A percentile compares a stretch with the other conserved stretches of the same genome.
These are phyloP conservation scores for Hymenoscyphus infarciens DNA, from an alignment of 2,329 filamentous ascomycete genomes.

Conservation along the genomic window DNA sequence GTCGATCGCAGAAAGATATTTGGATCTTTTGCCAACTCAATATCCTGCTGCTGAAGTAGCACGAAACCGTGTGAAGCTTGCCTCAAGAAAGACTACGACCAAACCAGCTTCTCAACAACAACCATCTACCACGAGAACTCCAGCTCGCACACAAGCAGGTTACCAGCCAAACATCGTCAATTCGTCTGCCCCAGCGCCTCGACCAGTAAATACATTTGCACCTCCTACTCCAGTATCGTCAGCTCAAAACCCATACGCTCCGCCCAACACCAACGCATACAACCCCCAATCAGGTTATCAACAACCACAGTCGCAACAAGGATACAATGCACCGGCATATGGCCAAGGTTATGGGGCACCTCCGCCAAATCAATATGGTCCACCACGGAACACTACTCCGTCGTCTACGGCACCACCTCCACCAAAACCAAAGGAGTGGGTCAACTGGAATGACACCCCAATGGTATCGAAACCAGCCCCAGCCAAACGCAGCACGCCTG, in stretches of 20 bases:
- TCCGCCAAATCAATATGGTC: constrained; percentile 5
- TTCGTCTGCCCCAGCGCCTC: constrained; percentile 32
- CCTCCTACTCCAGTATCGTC: constrained; percentile 38
- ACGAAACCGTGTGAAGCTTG: constrained; percentile 77
- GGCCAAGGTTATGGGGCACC: constrained; percentile 31
- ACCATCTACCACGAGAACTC: constrained; percentile 38
- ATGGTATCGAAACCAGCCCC: constrained; percentile 73
- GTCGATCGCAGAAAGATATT: constrained; percentile 82
- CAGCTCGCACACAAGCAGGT: constrained; percentile 43
- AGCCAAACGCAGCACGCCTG: constrained; percentile 64
- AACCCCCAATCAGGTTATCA: constrained; percentile 40
- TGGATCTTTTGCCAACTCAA: constrained; percentile 76
- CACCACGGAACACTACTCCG: constrained; percentile 62
- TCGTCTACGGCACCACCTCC: constrained; percentile 59
- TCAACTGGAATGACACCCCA: constrained; percentile 94
- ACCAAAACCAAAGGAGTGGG: constrained; percentile 65
- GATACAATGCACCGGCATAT: constrained; percentile 38
- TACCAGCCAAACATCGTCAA: constrained; percentile 46
- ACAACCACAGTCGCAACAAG: constrained; percentile 35
- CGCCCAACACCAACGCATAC: constrained; percentile 35
- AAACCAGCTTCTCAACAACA: constrained; percentile 37
- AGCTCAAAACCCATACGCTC: constrained; percentile 50
- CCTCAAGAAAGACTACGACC: constrained; percentile 61
- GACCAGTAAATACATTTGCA: constrained; percentile 39
- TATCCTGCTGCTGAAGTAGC: constrained; percentile 88